These are phyloP conservation scores for Chlamydomonas sp. DNA, from an alignment of 139 green algal species.

Conservation along the genomic window DNA sequence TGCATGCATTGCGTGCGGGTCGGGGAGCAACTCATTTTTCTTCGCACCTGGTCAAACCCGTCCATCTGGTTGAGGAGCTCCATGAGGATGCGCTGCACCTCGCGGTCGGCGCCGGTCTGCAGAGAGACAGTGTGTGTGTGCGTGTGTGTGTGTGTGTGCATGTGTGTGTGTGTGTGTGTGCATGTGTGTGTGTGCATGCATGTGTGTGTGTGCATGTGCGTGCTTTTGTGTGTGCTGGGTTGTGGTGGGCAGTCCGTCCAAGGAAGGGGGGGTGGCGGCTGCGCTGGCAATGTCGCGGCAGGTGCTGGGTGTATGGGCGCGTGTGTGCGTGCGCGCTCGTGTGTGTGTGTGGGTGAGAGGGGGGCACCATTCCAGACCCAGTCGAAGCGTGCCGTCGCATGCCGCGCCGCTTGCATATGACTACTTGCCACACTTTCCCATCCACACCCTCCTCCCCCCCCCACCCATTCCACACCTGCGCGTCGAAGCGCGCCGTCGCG, in stretches of 20 bases:
- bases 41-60: constrained; percentile 99
- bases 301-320: too few relatives aligned
- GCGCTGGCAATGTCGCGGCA: too few relatives aligned
- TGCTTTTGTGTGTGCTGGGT: too few relatives aligned
- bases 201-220: not conserved
- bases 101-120: constrained; percentile 59
- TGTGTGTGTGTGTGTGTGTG: not conserved
- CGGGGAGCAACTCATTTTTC: too few relatives aligned
- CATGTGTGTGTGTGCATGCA: constrained; percentile 2
- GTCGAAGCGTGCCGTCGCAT: not conserved
- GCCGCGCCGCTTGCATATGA: not conserved
- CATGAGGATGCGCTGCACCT: constrained; percentile 99
- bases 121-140: too few relatives aligned
- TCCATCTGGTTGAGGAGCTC: constrained; percentile 99
- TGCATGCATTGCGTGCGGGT: too few relatives aligned
- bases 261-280: too few relatives aligned
- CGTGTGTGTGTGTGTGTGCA: not conserved
- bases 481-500: constrained; percentile 95
- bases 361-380: not conserved
- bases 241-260: too few relatives aligned
- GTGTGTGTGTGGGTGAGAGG: too few relatives aligned
- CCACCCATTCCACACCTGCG: too few relatives aligned
- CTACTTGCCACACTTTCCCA: not conserved
- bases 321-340: too few relatives aligned
- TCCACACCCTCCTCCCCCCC: too few relatives aligned